Base-by-base conservation (phyloP, 257 asterid species). In the Mentha longifolia region DNA sequence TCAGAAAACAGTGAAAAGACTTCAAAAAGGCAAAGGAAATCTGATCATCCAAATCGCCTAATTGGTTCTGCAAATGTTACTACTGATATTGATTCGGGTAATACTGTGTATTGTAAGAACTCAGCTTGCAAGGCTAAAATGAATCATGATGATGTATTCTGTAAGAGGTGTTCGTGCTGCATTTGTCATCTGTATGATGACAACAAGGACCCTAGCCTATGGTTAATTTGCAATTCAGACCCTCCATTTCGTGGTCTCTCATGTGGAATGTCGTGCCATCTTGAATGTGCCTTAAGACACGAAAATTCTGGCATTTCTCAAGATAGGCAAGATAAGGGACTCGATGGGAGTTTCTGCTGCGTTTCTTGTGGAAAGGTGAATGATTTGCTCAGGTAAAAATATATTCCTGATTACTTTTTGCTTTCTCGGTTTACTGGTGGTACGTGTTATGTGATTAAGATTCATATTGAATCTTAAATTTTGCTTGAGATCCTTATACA, bases 261-360 rank as follows among this genome's bases (percentile, higher is more conserved):
- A 1, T 92, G 97, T 77, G 90, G 93, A 59, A 82, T 89, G 88
- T 89, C 96, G 9, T 92, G 93, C 82, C 97, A 92, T 80, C 87
- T 92, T 46, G 89, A 87, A 72, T 92, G 97, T 74, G 90, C 90
- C 25, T 84, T 92, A 49, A 77, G 81, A 52, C 91, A 83, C 9
- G 88, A 86, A 65, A 83, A 78, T 56, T 77, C 86, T 16, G 89
- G 95, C 68, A 87, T 82, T 62, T 74, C 80, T 43, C 84, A 77
- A 72, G 81, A 80, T 57, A 72, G 72, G 77, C 71, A 65, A 80
- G 85, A 79, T 73, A 79, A 78, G 78, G 86, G 85, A n/a, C 88
- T 86, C 10, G 96, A 92, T 55, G 93, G 95, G 72, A 80, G 86
- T 67, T 92, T 87, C 79, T 76, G 75, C 75, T 92, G 97, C 55